Evolutionary conservation across 495 filamentous ascomycete genomes (phyloP).

Genomic region (Hypoxylon subgilvum): DNA sequence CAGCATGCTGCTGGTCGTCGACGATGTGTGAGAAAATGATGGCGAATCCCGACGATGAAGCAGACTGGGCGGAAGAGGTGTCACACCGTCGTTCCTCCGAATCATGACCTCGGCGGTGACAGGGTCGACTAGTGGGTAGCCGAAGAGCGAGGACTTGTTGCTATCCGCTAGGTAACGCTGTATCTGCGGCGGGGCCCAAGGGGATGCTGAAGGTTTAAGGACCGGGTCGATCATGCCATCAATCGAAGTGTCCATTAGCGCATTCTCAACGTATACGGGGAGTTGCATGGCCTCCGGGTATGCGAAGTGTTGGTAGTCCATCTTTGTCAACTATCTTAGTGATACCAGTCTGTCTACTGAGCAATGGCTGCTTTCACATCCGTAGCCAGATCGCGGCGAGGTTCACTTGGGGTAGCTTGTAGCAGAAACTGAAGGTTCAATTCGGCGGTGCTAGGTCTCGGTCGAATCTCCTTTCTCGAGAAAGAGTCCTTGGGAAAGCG

Average conservation of each 20-base stretch:
- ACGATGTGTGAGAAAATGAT: constrained; percentile 48
- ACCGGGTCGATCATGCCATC: constrained; percentile 27
- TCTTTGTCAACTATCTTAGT: constrained; percentile 7
- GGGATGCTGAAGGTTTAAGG: constrained; percentile 21
- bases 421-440: background rate
- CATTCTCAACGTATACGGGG: constrained; percentile 12
- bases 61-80: constrained; percentile 26
- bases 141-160: constrained; percentile 30
- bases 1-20: constrained; percentile 44
- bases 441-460: constrained; percentile 8
- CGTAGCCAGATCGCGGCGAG: background rate
- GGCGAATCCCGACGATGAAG: constrained; percentile 39
- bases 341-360: background rate
- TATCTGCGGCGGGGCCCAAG: constrained; percentile 19
- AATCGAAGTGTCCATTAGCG: constrained; percentile 14
- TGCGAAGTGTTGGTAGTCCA: constrained; percentile 21
- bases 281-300: constrained; percentile 20
- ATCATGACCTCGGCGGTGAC: constrained; percentile 16
- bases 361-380: background rate
- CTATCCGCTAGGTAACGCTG: constrained; percentile 42
- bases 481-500: background rate
- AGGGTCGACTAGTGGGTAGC: constrained; percentile 29
- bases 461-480: constrained; percentile 13
- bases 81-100: constrained; percentile 22
- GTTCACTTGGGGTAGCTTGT: background rate